These are phyloP conservation scores for Galium porrigens DNA, from an alignment of 305 asterid species.

Conservation along the genomic window DNA sequence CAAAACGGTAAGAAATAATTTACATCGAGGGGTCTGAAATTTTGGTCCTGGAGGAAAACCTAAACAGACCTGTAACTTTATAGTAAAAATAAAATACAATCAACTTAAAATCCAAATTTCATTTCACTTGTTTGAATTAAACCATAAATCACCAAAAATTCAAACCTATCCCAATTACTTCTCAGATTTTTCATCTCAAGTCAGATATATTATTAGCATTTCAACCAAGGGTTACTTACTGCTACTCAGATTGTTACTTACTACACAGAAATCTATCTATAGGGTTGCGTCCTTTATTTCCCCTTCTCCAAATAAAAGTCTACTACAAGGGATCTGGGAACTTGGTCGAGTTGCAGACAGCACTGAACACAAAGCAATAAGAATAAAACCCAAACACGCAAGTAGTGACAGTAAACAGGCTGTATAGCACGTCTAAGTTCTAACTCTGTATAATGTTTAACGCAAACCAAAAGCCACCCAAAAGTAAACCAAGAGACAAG, in stretches of 20 bases:
- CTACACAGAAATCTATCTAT: neutral
- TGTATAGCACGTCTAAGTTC: neutral
- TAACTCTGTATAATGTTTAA: neutral
- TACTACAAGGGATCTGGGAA: neutral
- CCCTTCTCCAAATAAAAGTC: neutral
- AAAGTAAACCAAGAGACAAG: constrained; percentile 3
- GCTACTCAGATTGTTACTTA: too few species aligned
- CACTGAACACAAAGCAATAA: neutral
- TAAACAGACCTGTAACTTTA: neutral
- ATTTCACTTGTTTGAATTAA: neutral
- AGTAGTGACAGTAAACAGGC: neutral
- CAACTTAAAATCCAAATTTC: neutral
- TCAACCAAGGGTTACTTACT: neutral
- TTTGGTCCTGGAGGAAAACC: neutral
- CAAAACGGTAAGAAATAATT: too few species aligned
- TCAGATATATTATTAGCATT: neutral
- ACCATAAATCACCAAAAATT: neutral
- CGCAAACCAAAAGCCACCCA: constrained; percentile 5
- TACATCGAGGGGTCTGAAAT: too few species aligned
- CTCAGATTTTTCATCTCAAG: neutral
- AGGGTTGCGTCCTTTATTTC: too few species aligned
- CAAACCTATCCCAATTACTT: neutral
- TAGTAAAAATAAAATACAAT: neutral
- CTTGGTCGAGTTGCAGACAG: neutral
- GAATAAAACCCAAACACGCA: neutral